Base-by-base conservation (phyloP, 805 yeast genomes). In the Candida morakotiae region DNA sequence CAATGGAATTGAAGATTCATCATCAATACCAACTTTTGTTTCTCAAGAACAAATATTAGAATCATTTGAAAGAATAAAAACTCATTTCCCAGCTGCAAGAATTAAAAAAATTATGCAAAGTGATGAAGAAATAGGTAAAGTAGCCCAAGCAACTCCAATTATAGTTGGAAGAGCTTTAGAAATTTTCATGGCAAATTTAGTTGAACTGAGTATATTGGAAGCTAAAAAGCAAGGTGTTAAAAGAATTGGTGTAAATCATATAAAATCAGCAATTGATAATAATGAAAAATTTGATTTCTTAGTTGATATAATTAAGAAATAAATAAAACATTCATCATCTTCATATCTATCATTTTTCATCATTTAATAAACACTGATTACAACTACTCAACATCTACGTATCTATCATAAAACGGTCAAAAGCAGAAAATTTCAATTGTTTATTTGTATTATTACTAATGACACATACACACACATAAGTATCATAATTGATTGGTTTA, bases 121-220 rank as follows among this genome's bases (percentile, higher is more conserved):
- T 20, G 99, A 93, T 60, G 98, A 93, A 46, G 99, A 93, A 46
- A 89, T 93, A 31, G 99, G 99, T 2, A 93, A 93, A 56, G 98
- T 93, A 4, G 96, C 98, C 3, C 97, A 89, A 55, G 97, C 96
- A 2, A 94, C 99, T 2, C 99, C 99, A 0, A 84, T 91, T n/a
- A 91, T 91, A 13, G 96, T 93, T 7, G 97, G 98, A 6, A 76
- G 96, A 44, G 96, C 98, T 0, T 69, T 93, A 36, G 98, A 93
- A 63, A 75, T 87, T 43, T 93, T 93, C 57, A 78, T 93, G 74
- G 87, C 95, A 35, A 79, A 93, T 38, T 70, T 93, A 39, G 95
- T 93, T 34, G 89, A 86, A 49, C 87, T 85, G 32, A 75, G 95
- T 15, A 81, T 87, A 35, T 72, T 75, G 28, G 87, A 84, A 45